A percentile compares a stretch with the other conserved stretches of the same genome.
Conservation (phyloP, 495 filamentous ascomycete genomes). For the Darksidea phi region DNA sequence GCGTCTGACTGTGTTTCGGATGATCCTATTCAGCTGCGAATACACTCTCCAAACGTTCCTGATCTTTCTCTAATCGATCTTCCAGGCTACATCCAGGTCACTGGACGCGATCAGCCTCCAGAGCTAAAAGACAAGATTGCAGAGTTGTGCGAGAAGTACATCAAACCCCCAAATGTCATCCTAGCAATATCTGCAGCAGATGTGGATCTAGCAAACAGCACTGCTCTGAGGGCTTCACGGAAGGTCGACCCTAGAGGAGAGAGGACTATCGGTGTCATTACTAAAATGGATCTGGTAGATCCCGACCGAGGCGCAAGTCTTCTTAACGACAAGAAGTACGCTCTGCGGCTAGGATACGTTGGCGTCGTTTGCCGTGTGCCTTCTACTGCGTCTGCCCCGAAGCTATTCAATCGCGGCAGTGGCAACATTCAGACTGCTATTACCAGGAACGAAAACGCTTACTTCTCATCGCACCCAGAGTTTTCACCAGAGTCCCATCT, state of each 20-base stretch:
- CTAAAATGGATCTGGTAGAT: conserved; percentile 98
- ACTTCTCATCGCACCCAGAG: conserved; percentile 83
- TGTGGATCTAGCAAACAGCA: conserved; percentile 95
- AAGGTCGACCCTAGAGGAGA: conserved; percentile 93
- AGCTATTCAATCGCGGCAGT: conserved; percentile 77
- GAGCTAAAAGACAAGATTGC: conserved; percentile 95
- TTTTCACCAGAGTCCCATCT: conserved; percentile 72
- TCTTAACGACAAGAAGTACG: conserved; percentile 86
- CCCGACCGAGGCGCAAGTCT: conserved; percentile 73
- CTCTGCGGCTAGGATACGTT: conserved; percentile 92
- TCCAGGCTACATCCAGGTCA: conserved; percentile 95
- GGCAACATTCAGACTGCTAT: conserved; percentile 80
- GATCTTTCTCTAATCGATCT: conserved; percentile 96
- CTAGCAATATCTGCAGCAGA: conserved; percentile 96
- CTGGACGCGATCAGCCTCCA: conserved; percentile 81
- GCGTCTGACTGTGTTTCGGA: conserved; percentile 89
- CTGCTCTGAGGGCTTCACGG: conserved; percentile 84
- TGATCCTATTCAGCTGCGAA: conserved; percentile 92
- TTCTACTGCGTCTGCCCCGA: conserved; percentile 54
- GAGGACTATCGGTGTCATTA: conserved; percentile 94
- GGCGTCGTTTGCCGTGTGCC: conserved; percentile 85
- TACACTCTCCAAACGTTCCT: conserved; percentile 92
- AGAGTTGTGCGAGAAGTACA: conserved; percentile 97
- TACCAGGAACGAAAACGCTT: conserved; percentile 81
- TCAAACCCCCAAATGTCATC: conserved; percentile 93